Base-by-base conservation (phyloP, 345 rosid species). In the Citrus hindsii region DNA sequence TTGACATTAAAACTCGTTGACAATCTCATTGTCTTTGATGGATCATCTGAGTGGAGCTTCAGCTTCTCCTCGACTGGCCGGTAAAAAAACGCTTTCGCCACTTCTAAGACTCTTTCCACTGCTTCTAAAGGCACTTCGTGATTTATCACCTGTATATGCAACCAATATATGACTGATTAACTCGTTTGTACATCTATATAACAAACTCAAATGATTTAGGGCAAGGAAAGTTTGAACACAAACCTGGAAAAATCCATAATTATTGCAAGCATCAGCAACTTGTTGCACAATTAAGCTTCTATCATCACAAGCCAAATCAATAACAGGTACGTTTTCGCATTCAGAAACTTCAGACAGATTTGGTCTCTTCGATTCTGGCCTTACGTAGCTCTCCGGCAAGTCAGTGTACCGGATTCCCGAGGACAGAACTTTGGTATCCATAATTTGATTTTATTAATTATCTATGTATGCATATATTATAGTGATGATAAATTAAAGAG, bases 11-110 rank as follows among this genome's bases (percentile, higher is more conserved):
- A 94, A 76, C 97, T 93, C 3, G 98, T 91, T 0, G 98, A 93
- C 59, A 94, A 83, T 81, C 97, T 90, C 82, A 82, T 82, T 48
- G 98, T 89, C 85, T 83, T 94, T 9, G 94, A 60, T 28, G 94
- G 93, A 76, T 94, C 98, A 55, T 93, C 98, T 1, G 98, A 94
- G 76, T 93, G 89, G 0, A 91, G 76, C 87, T 94, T 94, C 89
- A 94, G 53, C 83, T 90, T 93, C 85, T 94, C 98, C 79, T 91
- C 97, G 77, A 88, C 58, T 6, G 97, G 91, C 78, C 93, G 71
- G 46, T 69, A 51, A 64, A 94, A 93, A 81, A 94, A 92, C 35
- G 82, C 94, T 8, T 56, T 68, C 2, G 88, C 94, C 69, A 89
- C 91, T 63, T 59, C 76, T 8, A 87, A 42, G 90, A 90, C 90